These are phyloP conservation scores for Cryptococcus sp. DNA, from an alignment of 1,284 basidiomycete species.

Conservation along the genomic window DNA sequence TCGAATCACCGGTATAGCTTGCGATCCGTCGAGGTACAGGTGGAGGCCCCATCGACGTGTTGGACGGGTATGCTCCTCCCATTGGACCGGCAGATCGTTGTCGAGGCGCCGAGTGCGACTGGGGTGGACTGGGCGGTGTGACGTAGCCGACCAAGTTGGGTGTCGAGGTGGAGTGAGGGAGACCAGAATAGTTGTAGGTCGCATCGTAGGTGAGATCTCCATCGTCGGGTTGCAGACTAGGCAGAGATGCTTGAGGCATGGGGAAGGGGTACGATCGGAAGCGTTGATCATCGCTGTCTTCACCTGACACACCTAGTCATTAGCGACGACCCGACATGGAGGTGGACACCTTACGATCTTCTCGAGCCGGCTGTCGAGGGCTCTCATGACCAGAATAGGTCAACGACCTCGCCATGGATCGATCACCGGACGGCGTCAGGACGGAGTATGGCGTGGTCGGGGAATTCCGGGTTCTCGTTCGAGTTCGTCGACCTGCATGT, in stretches of 20 bases:
- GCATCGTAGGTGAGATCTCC: background rate
- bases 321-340: too few species aligned
- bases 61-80: background rate
- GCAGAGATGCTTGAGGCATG: slow-evolving; percentile 6
- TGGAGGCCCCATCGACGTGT: background rate
- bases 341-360: too few species aligned
- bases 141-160: background rate
- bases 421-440: background rate
- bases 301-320: too few species aligned
- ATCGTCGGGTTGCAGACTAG: slow-evolving; percentile 5
- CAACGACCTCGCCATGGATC: background rate
- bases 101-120: background rate
- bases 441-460: slow-evolving; percentile 2
- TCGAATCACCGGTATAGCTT: too few species aligned
- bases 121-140: background rate
- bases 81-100: background rate
- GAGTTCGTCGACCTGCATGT: background rate
- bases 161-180: background rate
- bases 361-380: too few species aligned
- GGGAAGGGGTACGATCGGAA: slow-evolving; percentile 10
- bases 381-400: background rate
- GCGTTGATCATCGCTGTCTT: slow-evolving; percentile 2
- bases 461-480: background rate
- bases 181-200: too few species aligned
- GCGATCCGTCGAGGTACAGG: too few species aligned